Conservation (phyloP, 768 basidiomycete genomes). For the Lactifluus subvellereus region DNA sequence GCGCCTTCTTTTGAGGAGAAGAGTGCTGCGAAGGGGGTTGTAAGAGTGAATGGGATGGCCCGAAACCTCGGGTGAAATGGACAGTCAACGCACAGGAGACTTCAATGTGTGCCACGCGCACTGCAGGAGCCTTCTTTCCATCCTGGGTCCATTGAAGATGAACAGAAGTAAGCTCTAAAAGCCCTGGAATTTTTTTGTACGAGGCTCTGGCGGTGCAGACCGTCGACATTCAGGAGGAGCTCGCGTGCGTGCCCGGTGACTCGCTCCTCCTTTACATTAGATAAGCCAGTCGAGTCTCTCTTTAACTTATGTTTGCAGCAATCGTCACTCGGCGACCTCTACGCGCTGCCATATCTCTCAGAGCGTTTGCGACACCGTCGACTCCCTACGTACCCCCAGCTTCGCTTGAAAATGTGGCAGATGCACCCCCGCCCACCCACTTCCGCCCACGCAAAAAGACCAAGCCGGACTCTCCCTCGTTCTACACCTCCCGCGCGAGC, state of each 20-base stretch:
- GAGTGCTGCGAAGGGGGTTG: constrained; percentile 43
- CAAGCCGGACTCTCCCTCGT: constrained; percentile 63
- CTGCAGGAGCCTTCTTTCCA: constrained; percentile 56
- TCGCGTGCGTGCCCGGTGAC: background rate
- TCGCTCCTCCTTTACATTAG: constrained; percentile 7
- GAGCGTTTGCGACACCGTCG: constrained; percentile 26
- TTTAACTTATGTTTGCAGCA: constrained; percentile 1
- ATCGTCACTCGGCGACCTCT: constrained; percentile 5
- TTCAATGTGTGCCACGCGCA: constrained; percentile 56
- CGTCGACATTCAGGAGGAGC: constrained; percentile 25
- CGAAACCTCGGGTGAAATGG: constrained; percentile 18
- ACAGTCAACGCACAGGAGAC: constrained; percentile 43
- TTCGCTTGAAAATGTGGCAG: constrained; percentile 26
- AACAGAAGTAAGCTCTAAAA: constrained; percentile 66
- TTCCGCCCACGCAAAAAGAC: constrained; percentile 19
- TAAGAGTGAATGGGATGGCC: background rate
- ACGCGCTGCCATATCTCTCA: background rate
- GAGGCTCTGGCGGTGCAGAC: constrained; percentile 56
- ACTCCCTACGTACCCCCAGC: constrained; percentile 30
- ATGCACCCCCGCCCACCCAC: background rate
- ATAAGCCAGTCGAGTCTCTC: background rate
- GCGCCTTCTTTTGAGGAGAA: constrained; percentile 85
- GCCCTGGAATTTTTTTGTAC: constrained; percentile 78
- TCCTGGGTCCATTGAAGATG: constrained; percentile 79
- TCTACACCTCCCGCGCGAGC: constrained; percentile 74